Percentiles rank a stretch among this genome's conserved stretches.
phyloP scores from a whole-genome alignment of 1,284 basidiomycete species.

The Ceratobasidium sp. region DNA sequence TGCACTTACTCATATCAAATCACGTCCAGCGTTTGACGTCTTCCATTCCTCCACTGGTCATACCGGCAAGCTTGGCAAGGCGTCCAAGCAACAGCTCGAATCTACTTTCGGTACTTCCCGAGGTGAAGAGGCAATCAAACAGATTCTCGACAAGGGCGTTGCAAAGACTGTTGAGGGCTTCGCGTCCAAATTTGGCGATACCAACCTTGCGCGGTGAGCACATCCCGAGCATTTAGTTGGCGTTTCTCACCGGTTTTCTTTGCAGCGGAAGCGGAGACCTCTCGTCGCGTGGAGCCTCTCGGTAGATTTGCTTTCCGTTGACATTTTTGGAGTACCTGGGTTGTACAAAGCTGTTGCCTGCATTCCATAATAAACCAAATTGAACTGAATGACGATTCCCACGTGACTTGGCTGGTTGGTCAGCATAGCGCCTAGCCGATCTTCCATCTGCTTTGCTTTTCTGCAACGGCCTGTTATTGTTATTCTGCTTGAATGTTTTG shows the following conservation, averaged over 20 bases:
- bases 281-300: not conserved
- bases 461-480: constrained; percentile 13
- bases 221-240: not conserved
- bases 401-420: constrained; percentile 1
- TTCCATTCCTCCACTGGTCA: constrained; percentile 69
- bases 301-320: constrained; percentile 9
- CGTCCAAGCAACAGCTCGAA: constrained; percentile 80
- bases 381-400: not conserved
- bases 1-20: constrained; percentile 49
- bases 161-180: constrained; percentile 21
- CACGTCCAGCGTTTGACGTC: constrained; percentile 57
- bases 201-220: constrained; percentile 35
- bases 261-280: constrained; percentile 17
- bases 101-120: constrained; percentile 68
- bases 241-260: not conserved
- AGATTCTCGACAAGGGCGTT: constrained; percentile 56
- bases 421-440: not conserved
- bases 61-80: constrained; percentile 70
- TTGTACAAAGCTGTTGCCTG: constrained; percentile 2
- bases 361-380: constrained; percentile 20
- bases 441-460: not conserved
- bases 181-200: constrained; percentile 25
- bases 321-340: not conserved
- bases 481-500: constrained; percentile 35
- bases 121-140: constrained; percentile 66